A percentile compares a stretch with the other conserved stretches of the same genome.
These are phyloP conservation scores for Galerina sulciceps DNA, from an alignment of 768 basidiomycete species.

Conservation along the genomic window DNA sequence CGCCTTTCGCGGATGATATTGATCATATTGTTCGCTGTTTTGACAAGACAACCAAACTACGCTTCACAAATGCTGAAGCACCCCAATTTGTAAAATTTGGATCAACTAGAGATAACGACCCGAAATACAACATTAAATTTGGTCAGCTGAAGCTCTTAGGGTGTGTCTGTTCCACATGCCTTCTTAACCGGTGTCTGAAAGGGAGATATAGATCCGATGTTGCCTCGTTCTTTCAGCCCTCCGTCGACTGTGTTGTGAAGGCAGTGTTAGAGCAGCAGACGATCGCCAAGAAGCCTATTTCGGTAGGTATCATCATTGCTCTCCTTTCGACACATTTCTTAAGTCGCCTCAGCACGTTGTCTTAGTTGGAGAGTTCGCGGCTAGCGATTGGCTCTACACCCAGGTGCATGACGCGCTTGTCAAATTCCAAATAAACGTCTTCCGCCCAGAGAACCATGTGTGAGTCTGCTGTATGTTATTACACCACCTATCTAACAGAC, in stretches of 20 bases:
- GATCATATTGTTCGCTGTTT: slow-evolving; percentile 47
- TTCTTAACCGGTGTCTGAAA: not conserved
- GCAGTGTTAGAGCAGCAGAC: slow-evolving; percentile 21
- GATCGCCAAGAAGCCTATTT: slow-evolving; percentile 25
- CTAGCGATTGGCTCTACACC: slow-evolving; percentile 50
- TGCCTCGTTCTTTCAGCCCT: slow-evolving; percentile 31
- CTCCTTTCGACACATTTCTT: not conserved
- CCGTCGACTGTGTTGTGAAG: slow-evolving; percentile 26
- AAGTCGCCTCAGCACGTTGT: slow-evolving; percentile 26
- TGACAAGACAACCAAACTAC: slow-evolving; percentile 50
- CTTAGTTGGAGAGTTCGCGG: slow-evolving; percentile 48
- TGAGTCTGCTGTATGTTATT: too few species aligned
- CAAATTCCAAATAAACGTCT: slow-evolving; percentile 21
- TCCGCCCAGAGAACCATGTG: slow-evolving; percentile 28
- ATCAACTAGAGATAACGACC: slow-evolving; percentile 42
- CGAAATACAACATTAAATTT: slow-evolving; percentile 39
- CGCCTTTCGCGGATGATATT: slow-evolving; percentile 45
- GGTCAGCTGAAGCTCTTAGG: slow-evolving; percentile 50
- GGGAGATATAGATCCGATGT: slow-evolving; percentile 20
- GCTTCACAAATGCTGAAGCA: slow-evolving; percentile 43
- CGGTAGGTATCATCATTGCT: slow-evolving; percentile 2
- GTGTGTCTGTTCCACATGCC: slow-evolving; percentile 17
- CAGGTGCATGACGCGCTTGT: slow-evolving; percentile 26
- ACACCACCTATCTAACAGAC: not conserved
- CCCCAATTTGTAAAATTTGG: slow-evolving; percentile 54